Conservation (phyloP, 371 early-diverging fungal genomes). For the Apophysomyces sp. region DNA sequence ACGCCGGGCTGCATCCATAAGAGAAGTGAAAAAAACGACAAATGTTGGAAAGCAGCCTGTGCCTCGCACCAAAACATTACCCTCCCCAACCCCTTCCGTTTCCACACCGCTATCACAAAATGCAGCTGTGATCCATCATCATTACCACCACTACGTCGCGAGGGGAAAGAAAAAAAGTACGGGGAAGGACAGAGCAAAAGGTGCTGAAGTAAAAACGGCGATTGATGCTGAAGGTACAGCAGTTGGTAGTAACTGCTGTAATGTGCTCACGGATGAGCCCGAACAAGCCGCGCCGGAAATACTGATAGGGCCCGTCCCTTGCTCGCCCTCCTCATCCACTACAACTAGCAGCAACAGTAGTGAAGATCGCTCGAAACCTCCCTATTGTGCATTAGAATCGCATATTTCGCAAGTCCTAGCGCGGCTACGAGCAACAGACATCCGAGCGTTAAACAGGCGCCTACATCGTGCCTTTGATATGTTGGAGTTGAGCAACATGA, state of each 20-base stretch:
- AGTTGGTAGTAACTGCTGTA: neutral
- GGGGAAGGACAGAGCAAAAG: neutral
- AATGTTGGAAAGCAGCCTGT: conserved; percentile 6
- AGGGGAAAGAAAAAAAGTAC: conserved; percentile 14
- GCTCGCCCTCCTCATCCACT: conserved; percentile 15
- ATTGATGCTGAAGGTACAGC: neutral
- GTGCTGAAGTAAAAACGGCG: neutral
- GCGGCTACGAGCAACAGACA: conserved; percentile 55
- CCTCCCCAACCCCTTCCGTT: conserved; percentile 13
- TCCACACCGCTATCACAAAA: conserved; percentile 9
- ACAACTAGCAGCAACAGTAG: conserved; percentile 1
- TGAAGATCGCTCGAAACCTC: conserved; percentile 4
- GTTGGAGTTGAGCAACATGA: conserved; percentile 68
- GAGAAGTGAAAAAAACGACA: conserved; percentile 2
- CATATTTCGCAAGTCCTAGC: conserved; percentile 31
- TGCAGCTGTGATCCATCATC: conserved; percentile 38
- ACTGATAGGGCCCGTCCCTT: neutral
- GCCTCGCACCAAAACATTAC: conserved; percentile 2
- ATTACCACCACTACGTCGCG: conserved; percentile 37
- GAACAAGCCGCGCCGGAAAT: neutral
- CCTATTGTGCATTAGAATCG: conserved; percentile 13
- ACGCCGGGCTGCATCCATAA: neutral
- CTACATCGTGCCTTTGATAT: conserved; percentile 68
- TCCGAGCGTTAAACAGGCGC: conserved; percentile 59
- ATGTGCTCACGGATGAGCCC: neutral